Percentiles rank a stretch among this genome's conserved stretches.
These are phyloP conservation scores for Phytophthora nicotianae DNA, from an alignment of 352 stramenopile genomes.

Conservation along the genomic window DNA sequence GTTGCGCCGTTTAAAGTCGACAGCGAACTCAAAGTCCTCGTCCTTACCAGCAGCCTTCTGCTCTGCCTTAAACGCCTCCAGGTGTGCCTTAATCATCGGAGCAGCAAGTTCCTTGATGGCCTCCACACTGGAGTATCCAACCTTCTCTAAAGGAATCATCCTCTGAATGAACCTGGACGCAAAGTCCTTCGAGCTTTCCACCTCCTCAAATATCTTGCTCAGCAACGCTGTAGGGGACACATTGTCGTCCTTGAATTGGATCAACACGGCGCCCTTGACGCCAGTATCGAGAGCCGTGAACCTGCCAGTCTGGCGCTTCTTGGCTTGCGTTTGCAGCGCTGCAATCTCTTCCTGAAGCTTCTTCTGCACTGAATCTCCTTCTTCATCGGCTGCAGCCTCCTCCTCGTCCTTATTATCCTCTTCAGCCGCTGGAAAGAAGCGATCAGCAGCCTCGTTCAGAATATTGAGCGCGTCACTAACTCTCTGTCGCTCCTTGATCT, in stretches of 20 bases:
- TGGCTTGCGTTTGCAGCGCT: conserved; percentile 59
- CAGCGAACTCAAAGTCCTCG: conserved; percentile 45
- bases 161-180: conserved; percentile 75
- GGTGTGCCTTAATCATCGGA: conserved; percentile 59
- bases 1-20: conserved; percentile 84
- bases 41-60: conserved; percentile 28
- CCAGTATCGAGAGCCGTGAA: conserved; percentile 77
- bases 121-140: conserved; percentile 68
- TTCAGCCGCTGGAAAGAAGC: conserved; percentile 48
- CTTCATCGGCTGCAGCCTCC: conserved; percentile 19
- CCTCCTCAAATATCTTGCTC: conserved; percentile 65
- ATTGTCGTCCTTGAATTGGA: conserved; percentile 61
- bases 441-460: conserved; percentile 75
- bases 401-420: conserved; percentile 26
- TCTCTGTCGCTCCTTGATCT: conserved; percentile 76
- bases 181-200: conserved; percentile 70
- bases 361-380: conserved; percentile 57
- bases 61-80: conserved; percentile 40
- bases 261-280: conserved; percentile 73
- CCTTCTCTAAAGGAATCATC: conserved; percentile 74
- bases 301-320: conserved; percentile 63
- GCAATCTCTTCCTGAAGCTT: conserved; percentile 74
- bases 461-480: conserved; percentile 77
- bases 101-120: conserved; percentile 59
- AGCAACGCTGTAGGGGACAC: conserved; percentile 57